These are phyloP conservation scores for Spinellus fusiger DNA, from an alignment of 192 early-diverging fungal genomes.

Conservation along the genomic window DNA sequence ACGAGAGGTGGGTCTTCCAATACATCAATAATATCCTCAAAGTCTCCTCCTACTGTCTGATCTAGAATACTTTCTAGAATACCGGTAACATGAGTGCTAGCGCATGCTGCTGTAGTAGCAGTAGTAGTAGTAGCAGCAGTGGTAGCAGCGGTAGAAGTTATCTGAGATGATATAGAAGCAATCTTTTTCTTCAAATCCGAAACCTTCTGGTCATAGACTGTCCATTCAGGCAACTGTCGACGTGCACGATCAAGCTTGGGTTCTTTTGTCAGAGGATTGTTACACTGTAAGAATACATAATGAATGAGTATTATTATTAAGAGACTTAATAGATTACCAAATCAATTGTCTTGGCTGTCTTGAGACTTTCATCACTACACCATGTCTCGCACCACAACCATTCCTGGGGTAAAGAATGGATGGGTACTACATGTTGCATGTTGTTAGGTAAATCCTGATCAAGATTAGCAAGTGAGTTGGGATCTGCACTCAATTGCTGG, in stretches of 20 bases:
- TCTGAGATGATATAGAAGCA: background rate
- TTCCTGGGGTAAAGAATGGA: conserved; percentile 89
- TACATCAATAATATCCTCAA: background rate
- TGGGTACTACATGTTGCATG: conserved; percentile 88
- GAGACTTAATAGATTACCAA: conserved; percentile 52
- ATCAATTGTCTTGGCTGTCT: conserved; percentile 94
- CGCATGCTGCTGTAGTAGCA: background rate
- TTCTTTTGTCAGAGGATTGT: conserved; percentile 97
- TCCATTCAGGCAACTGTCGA: conserved; percentile 93
- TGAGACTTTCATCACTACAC: conserved; percentile 83
- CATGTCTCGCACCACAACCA: conserved; percentile 99
- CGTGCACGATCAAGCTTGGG: conserved; percentile 94
- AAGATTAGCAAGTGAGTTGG: conserved; percentile 85
- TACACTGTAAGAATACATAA: conserved; percentile 59
- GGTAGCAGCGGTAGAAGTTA: background rate
- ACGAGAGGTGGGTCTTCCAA: background rate
- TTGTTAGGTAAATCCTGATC: conserved; percentile 99
- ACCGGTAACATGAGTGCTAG: background rate
- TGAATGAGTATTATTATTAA: background rate
- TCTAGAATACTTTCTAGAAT: background rate
- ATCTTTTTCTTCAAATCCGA: conserved; percentile 5
- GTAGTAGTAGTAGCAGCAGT: background rate
- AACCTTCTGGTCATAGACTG: conserved; percentile 69
- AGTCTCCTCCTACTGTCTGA: background rate
- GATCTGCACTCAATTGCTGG: conserved; percentile 83